A percentile compares a stretch with the other conserved stretches of the same genome.
Conservation (phyloP, 1,284 basidiomycete species). For the Malassezia nana region DNA sequence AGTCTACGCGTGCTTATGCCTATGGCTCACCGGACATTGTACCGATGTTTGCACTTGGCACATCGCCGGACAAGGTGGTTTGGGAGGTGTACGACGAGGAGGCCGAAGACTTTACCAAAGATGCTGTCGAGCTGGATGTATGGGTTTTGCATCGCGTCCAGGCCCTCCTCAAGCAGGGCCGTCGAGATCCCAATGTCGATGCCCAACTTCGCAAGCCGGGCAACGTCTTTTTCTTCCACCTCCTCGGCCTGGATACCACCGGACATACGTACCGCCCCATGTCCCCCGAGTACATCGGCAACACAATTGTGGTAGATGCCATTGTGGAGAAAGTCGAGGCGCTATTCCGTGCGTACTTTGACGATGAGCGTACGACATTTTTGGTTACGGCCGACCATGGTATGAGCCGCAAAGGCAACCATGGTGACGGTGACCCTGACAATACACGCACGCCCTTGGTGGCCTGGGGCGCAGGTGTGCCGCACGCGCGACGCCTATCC, state of each 20-base stretch:
- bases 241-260: slow-evolving; percentile 75
- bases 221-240: slow-evolving; percentile 71
- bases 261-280: slow-evolving; percentile 79
- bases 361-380: slow-evolving; percentile 59
- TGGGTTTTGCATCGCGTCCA: slow-evolving; percentile 68
- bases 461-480: slow-evolving; percentile 66
- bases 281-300: slow-evolving; percentile 76
- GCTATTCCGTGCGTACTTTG: slow-evolving; percentile 56
- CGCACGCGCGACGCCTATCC: slow-evolving; percentile 13
- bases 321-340: slow-evolving; percentile 63
- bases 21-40: slow-evolving; percentile 83
- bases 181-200: slow-evolving; percentile 49
- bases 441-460: slow-evolving; percentile 75
- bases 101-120: slow-evolving; percentile 55
- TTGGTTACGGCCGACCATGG: slow-evolving; percentile 83
- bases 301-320: slow-evolving; percentile 68
- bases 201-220: slow-evolving; percentile 52
- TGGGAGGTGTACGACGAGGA: slow-evolving; percentile 69
- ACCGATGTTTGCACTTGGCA: slow-evolving; percentile 74
- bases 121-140: slow-evolving; percentile 66
- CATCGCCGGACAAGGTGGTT: slow-evolving; percentile 58
- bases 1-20: slow-evolving; percentile 65
- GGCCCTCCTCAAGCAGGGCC: slow-evolving; percentile 47
- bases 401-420: slow-evolving; percentile 79
- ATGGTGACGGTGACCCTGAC: slow-evolving; percentile 80